Conservation (phyloP, 2,329 filamentous ascomycete species). For the Lasiodiplodia sp. region DNA sequence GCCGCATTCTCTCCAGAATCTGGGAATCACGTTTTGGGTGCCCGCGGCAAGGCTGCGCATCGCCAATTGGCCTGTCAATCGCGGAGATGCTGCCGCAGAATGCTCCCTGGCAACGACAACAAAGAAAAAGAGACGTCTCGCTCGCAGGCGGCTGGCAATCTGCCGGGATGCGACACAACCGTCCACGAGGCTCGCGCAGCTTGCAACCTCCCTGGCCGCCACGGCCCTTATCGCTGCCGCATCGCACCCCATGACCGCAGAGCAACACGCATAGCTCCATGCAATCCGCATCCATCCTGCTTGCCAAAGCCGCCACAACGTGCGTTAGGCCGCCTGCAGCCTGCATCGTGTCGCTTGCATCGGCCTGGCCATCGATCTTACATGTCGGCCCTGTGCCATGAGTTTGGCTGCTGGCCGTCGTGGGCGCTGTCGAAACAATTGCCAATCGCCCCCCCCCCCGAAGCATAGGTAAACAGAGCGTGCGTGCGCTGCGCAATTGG, state of each 20-base stretch:
- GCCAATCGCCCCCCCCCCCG: neutral
- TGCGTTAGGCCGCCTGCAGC: conserved; percentile 12
- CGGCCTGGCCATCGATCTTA: neutral
- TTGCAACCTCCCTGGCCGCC: conserved; percentile 1
- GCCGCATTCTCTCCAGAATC: neutral
- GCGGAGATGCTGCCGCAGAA: neutral
- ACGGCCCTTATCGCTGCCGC: conserved; percentile 5
- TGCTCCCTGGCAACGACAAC: neutral
- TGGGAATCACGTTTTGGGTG: neutral
- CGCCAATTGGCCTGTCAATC: neutral
- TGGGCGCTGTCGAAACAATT: neutral
- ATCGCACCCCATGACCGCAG: conserved; percentile 9
- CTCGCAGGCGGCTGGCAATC: conserved; percentile 1
- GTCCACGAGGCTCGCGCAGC: conserved; percentile 18
- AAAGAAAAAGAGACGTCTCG: neutral
- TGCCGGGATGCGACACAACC: neutral
- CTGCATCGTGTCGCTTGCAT: conserved; percentile 11
- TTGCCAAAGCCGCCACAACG: conserved; percentile 1
- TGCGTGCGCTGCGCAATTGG: neutral
- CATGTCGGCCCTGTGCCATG: neutral
- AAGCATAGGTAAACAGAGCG: neutral
- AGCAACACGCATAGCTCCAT: neutral
- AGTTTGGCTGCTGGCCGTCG: neutral
- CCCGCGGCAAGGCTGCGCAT: neutral
- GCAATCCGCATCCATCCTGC: neutral